Conservation (phyloP, 2,329 filamentous ascomycete genomes). For the Penicillium sp. region DNA sequence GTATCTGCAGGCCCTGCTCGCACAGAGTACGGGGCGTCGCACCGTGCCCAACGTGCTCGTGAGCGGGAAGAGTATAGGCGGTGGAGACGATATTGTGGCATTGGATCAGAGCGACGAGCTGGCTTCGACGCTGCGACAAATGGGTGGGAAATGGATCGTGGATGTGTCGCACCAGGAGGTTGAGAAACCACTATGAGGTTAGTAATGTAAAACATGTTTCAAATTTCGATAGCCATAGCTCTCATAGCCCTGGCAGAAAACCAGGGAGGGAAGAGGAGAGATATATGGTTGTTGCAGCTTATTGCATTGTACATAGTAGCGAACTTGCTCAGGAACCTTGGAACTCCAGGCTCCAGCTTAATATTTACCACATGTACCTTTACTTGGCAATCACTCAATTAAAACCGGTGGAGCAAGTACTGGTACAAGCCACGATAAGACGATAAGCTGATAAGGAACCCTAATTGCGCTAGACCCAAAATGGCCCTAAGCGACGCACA, state of each 20-base stretch:
- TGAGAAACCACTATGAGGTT: constrained; percentile 7
- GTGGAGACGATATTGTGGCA: constrained; percentile 78
- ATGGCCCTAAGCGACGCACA: constrained; percentile 46
- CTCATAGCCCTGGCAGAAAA: neutral
- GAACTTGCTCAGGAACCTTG: neutral
- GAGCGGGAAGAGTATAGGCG: constrained; percentile 84
- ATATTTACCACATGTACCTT: constrained; percentile 2
- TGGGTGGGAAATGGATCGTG: constrained; percentile 68
- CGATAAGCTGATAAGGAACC: constrained; percentile 31
- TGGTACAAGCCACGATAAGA: constrained; percentile 16
- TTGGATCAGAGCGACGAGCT: constrained; percentile 68
- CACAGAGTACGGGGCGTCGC: constrained; percentile 70
- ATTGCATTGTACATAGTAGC: constrained; percentile 6
- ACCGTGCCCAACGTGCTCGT: constrained; percentile 94
- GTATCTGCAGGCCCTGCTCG: constrained; percentile 69
- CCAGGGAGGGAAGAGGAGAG: neutral
- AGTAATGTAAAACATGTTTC: constrained; percentile 7
- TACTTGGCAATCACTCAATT: neutral
- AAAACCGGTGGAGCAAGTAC: neutral
- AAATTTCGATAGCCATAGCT: neutral
- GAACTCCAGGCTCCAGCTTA: neutral
- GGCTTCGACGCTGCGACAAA: constrained; percentile 66
- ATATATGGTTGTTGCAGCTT: neutral
- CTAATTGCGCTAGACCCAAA: constrained; percentile 41
- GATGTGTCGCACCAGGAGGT: constrained; percentile 32